Conservation (phyloP, 2,329 filamentous ascomycete species). For the Aspergillus versicolor region DNA sequence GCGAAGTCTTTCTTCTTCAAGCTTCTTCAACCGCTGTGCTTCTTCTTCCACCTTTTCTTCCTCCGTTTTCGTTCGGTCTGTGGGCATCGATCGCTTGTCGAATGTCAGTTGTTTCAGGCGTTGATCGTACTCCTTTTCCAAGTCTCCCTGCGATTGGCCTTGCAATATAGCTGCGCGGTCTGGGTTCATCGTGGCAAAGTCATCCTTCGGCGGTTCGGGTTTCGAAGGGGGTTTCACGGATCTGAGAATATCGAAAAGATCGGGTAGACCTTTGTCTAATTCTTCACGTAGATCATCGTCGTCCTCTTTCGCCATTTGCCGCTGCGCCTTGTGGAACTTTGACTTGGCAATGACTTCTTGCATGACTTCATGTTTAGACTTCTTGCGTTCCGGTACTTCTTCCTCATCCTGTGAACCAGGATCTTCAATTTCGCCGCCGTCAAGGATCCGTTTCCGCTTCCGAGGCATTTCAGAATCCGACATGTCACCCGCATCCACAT, state of each 20-base stretch:
- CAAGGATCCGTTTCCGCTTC: constrained; percentile 51
- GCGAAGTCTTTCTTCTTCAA: constrained; percentile 78
- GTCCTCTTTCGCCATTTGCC: constrained; percentile 87
- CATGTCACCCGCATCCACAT: constrained; percentile 62
- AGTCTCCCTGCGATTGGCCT: constrained; percentile 62
- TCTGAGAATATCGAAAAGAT: constrained; percentile 70
- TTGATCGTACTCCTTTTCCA: constrained; percentile 85
- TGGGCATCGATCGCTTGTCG: constrained; percentile 81
- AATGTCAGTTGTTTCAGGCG: constrained; percentile 77
- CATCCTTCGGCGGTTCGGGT: constrained; percentile 46
- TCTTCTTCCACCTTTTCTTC: constrained; percentile 81
- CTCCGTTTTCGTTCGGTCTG: constrained; percentile 85
- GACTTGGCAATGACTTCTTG: constrained; percentile 97
- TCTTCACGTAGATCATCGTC: constrained; percentile 84
- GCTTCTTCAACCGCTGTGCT: constrained; percentile 70
- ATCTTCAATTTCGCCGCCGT: constrained; percentile 45
- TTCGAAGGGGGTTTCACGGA: constrained; percentile 56
- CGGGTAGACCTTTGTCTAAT: constrained; percentile 78
- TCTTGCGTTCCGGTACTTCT: constrained; percentile 76
- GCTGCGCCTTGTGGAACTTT: constrained; percentile 90
- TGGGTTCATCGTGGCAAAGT: constrained; percentile 58
- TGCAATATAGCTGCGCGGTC: constrained; percentile 62
- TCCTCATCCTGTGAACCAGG: constrained; percentile 46
- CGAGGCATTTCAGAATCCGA: constrained; percentile 53
- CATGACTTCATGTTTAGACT: constrained; percentile 96